These are phyloP conservation scores for Leccinum ochraceum DNA, from an alignment of 768 basidiomycete species.

Conservation along the genomic window DNA sequence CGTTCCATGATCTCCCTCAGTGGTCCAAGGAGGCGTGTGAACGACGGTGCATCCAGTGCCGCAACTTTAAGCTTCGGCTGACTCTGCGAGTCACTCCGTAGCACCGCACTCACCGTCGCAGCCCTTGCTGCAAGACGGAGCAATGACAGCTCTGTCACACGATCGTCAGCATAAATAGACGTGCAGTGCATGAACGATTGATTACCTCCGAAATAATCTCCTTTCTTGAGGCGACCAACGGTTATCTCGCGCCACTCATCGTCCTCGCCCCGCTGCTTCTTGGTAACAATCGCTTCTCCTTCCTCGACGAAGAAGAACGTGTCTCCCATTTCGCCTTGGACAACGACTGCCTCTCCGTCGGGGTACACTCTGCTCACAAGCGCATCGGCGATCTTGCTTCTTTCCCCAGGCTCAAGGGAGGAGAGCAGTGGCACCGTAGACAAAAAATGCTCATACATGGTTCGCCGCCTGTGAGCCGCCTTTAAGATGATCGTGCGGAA, in stretches of 20 bases:
- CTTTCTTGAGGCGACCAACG: constrained; percentile 79
- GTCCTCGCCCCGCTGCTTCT: constrained; percentile 60
- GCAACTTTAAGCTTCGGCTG: constrained; percentile 85
- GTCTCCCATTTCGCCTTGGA: constrained; percentile 93
- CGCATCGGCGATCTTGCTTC: constrained; percentile 97
- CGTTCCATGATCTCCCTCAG: constrained; percentile 92
- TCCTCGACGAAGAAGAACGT: constrained; percentile 98
- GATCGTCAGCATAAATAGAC: constrained; percentile 8
- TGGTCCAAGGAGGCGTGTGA: constrained; percentile 91
- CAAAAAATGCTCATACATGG: constrained; percentile 97
- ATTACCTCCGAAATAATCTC: constrained; percentile 97
- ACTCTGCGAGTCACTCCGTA: constrained; percentile 39
- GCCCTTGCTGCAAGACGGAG: constrained; percentile 88
- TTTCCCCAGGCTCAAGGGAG: constrained; percentile 82
- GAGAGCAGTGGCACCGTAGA: constrained; percentile 86
- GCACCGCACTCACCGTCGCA: constrained; percentile 89
- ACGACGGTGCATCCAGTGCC: constrained; percentile 88
- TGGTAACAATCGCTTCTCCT: constrained; percentile 86
- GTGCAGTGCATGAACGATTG: not conserved
- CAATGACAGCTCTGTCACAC: constrained; percentile 77
- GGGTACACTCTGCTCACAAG: constrained; percentile 79
- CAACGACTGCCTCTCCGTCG: constrained; percentile 86
- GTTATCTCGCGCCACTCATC: constrained; percentile 62
- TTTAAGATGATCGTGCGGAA: constrained; percentile 98
- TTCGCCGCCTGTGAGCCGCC: constrained; percentile 84